A percentile compares a stretch with the other conserved stretches of the same genome.
These are phyloP conservation scores for Mycena haematopus DNA, from an alignment of 768 basidiomycete genomes.

Conservation along the genomic window DNA sequence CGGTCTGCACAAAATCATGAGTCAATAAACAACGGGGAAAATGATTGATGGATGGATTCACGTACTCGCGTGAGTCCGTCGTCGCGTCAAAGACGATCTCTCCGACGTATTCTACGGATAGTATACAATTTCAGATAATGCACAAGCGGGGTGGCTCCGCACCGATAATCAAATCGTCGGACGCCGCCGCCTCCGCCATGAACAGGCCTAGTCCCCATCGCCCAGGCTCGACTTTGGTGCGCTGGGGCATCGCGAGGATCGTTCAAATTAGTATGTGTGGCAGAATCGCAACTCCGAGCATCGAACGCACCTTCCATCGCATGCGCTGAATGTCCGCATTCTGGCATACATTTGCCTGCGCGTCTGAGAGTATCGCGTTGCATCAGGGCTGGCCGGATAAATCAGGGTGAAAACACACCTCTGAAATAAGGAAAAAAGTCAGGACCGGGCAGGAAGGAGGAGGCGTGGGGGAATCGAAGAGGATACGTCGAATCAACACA, in stretches of 20 bases:
- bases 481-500: too few relatives aligned
- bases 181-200: slow-evolving; percentile 48
- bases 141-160: neutral
- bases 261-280: neutral
- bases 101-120: slow-evolving; percentile 65
- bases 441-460: neutral
- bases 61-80: slow-evolving; percentile 50
- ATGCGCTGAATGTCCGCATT: slow-evolving; percentile 59
- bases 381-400: too few relatives aligned
- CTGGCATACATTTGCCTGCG: slow-evolving; percentile 43
- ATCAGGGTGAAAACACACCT: slow-evolving; percentile 28
- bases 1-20: slow-evolving; percentile 42
- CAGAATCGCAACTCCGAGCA: neutral
- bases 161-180: slow-evolving; percentile 60
- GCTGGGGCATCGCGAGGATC: slow-evolving; percentile 35
- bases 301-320: slow-evolving; percentile 46
- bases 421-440: slow-evolving; percentile 16
- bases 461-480: neutral
- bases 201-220: slow-evolving; percentile 63
- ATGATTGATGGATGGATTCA: too few relatives aligned
- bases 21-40: too few relatives aligned
- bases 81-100: slow-evolving; percentile 43
- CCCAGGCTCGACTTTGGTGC: slow-evolving; percentile 49
- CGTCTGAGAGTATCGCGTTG: slow-evolving; percentile 35
- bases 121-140: neutral